These are phyloP conservation scores for Diaporthe sp. DNA, from an alignment of 2,329 filamentous ascomycete species.

Conservation along the genomic window DNA sequence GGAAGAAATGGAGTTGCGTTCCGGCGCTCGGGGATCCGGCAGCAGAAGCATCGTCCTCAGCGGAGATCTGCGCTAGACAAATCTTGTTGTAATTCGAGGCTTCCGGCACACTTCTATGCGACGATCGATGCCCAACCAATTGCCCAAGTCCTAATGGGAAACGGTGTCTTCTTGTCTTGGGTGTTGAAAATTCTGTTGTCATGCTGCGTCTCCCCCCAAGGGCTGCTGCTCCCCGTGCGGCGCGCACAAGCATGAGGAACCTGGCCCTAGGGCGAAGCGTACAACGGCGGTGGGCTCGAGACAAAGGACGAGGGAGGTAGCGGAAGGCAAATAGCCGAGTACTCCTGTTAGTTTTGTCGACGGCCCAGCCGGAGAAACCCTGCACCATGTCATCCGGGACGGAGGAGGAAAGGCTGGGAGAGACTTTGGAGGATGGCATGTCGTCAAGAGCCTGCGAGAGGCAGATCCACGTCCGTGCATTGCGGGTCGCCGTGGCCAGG, in stretches of 20 bases:
- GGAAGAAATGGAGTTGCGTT: conserved; percentile 33
- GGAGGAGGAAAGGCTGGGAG: conserved; percentile 42
- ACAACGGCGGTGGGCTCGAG: conserved; percentile 42
- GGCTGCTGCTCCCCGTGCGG: conserved; percentile 13
- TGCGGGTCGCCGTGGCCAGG: conserved; percentile 37
- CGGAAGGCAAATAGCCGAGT: conserved; percentile 38
- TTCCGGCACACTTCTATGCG: conserved; percentile 23
- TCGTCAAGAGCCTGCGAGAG: conserved; percentile 50
- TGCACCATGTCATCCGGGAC: conserved; percentile 57
- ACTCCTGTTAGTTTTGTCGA: conserved; percentile 46
- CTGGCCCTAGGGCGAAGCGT: conserved; percentile 18
- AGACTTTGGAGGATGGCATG: conserved; percentile 48
- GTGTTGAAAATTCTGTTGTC: conserved; percentile 43
- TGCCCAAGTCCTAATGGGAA: conserved; percentile 37
- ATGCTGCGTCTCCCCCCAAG: conserved; percentile 7
- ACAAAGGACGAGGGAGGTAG: conserved; percentile 28
- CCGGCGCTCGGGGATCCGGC: conserved; percentile 30
- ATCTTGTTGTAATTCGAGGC: conserved; percentile 31
- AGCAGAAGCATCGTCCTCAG: conserved; percentile 30
- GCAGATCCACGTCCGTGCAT: conserved; percentile 40
- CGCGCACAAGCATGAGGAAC: conserved; percentile 35
- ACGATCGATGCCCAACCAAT: conserved; percentile 44
- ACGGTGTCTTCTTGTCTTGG: conserved; percentile 42
- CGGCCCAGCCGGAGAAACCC: conserved; percentile 51
- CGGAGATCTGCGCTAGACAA: conserved; percentile 30